Evolutionary conservation across 2,329 filamentous ascomycete genomes (phyloP).

Genomic region (Talaromyces atroroseus): DNA sequence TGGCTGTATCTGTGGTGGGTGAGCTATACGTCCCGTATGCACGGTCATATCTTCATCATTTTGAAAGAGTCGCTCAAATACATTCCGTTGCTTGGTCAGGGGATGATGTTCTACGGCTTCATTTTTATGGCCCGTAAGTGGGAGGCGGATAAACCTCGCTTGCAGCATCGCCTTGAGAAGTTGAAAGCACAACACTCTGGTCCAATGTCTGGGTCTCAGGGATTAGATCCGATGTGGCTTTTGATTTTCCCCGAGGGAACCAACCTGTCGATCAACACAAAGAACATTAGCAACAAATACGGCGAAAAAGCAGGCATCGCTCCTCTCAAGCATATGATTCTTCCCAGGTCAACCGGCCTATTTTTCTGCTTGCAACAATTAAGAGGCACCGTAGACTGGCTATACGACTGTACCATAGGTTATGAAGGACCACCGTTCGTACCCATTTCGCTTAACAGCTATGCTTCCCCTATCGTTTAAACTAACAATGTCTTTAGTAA

Average conservation of each 20-base stretch:
- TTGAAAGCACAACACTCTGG: slow-evolving; percentile 48
- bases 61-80: slow-evolving; percentile 61
- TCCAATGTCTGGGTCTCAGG: slow-evolving; percentile 41
- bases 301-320: slow-evolving; percentile 53
- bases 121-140: slow-evolving; percentile 61
- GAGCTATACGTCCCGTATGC: slow-evolving; percentile 59
- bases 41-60: slow-evolving; percentile 62
- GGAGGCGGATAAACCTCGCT: slow-evolving; percentile 55
- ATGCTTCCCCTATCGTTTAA: background rate
- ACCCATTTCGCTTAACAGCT: background rate
- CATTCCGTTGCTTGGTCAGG: slow-evolving; percentile 57
- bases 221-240: slow-evolving; percentile 60
- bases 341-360: slow-evolving; percentile 57
- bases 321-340: slow-evolving; percentile 55
- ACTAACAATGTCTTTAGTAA: slow-evolving; percentile 47
- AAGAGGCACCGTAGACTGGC: slow-evolving; percentile 54
- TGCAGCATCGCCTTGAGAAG: slow-evolving; percentile 53
- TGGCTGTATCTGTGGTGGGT: slow-evolving; percentile 67
- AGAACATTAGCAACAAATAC: slow-evolving; percentile 52
- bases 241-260: slow-evolving; percentile 63
- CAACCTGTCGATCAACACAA: slow-evolving; percentile 53
- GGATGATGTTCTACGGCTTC: slow-evolving; percentile 61
- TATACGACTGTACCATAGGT: slow-evolving; percentile 79
- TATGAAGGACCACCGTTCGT: slow-evolving; percentile 91
- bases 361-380: slow-evolving; percentile 58